Base-by-base conservation (phyloP, 768 basidiomycete genomes). In the Lactarius hatsudake region DNA sequence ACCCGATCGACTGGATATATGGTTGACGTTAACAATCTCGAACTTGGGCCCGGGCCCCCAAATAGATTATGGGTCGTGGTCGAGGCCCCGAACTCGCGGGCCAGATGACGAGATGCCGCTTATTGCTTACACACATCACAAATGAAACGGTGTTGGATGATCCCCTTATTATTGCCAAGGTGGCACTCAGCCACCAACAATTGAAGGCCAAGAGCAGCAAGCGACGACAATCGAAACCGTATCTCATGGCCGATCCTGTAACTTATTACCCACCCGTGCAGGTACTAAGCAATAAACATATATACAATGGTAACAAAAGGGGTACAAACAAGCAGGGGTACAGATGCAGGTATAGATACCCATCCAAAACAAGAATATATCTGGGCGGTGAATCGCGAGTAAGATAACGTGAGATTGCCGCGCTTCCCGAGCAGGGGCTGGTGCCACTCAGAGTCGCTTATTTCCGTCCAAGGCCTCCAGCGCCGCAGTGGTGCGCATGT, bases 401-500 rank as follows among this genome's bases (percentile, higher is more conserved):
- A 17, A 34, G 17, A n/a, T 20, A n/a, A 45, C n/a, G 20, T 40
- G 40, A 1, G 42, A 42, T 20, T 53, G 26, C 13, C 26, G 26
- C 51, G 51, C 51, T 17, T 26, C 51, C 26, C 51, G 15, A 26
- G 23, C 26, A 53, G 9, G 48, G 48, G 13, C 48, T 26, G 48
- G 48, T 26, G 23, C 26, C 51, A 26, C 26, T 23, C 59, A 67
- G n/a, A 59, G 40, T 30, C 18, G 51, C 42, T 36, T 67, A 54
- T 67, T 57, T n/a, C 78, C 76, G 40, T 78, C 80, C 13, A 88
- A 72, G 1, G 83, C 83, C 60, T 87, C 86, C n/a, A 84, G 69
- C 15, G 88, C 88, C 0, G 87, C 87, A 63, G 87, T 77, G 9
- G 86, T 79, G 8, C 86, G 81, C 67, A 89, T 73, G 57, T 84